Percentiles rank a stretch among this genome's conserved stretches.
phyloP scores from a whole-genome alignment of 148 eudicot genomes.

The Chenopodium suecicum region DNA sequence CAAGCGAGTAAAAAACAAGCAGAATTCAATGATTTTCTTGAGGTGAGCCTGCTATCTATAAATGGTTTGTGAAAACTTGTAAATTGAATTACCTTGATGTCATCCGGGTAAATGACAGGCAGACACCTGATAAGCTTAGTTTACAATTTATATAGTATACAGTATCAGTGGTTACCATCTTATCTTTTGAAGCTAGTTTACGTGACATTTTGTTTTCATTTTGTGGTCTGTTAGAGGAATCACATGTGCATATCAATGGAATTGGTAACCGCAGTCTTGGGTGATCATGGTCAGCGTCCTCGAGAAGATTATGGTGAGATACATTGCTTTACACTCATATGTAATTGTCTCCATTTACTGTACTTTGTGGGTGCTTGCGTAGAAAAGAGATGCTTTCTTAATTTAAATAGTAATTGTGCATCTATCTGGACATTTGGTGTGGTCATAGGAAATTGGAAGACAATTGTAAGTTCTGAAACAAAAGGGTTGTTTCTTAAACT shows the following conservation, averaged over 20 bases:
- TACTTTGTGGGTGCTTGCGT: not conserved
- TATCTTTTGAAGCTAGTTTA: not conserved
- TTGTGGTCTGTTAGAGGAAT: constrained; percentile 47
- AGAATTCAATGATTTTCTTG: constrained; percentile 88
- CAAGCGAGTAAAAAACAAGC: constrained; percentile 79
- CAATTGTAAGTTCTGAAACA: not conserved
- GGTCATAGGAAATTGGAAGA: no score
- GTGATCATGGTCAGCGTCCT: constrained; percentile 98
- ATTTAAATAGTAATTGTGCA: not conserved
- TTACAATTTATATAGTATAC: no score
- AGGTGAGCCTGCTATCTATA: constrained; percentile 40
- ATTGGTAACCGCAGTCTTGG: constrained; percentile 94
- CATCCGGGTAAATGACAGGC: no score
- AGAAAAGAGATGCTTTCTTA: not conserved
- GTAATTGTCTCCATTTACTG: not conserved
- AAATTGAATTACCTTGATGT: no score
- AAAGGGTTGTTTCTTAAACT: not conserved
- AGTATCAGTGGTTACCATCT: not conserved
- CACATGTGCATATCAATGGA: constrained; percentile 94
- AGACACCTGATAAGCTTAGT: no score
- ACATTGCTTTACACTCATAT: constrained; percentile 11
- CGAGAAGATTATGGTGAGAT: constrained; percentile 75
- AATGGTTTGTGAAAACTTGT: not conserved
- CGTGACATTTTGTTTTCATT: not conserved
- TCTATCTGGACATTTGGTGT: no score